Percentiles rank a stretch among this genome's conserved stretches.
phyloP scores from a whole-genome alignment of 345 rosid species.

The Odontarrhena argentea region DNA sequence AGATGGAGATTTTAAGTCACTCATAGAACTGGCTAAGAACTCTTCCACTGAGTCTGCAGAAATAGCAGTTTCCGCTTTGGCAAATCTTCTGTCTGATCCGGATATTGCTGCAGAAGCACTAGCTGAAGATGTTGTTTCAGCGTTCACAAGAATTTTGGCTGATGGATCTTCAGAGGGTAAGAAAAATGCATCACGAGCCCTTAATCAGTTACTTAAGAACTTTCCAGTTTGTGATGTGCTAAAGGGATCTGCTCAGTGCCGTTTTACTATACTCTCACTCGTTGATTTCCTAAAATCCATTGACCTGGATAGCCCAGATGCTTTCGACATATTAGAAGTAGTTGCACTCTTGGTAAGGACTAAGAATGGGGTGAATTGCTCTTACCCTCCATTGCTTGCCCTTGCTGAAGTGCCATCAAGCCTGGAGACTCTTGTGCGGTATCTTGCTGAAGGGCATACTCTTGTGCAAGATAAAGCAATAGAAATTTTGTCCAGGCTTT shows the following conservation, averaged over 20 bases:
- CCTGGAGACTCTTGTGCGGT: conserved; percentile 59
- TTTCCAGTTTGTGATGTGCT: conserved; percentile 72
- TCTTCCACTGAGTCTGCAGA: conserved; percentile 74
- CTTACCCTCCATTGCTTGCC: conserved; percentile 61
- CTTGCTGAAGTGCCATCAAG: conserved; percentile 69
- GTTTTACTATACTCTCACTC: conserved; percentile 61
- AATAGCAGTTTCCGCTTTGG: conserved; percentile 78
- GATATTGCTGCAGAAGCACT: conserved; percentile 77
- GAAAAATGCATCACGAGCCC: conserved; percentile 69
- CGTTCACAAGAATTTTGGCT: conserved; percentile 76
- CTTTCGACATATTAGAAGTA: conserved; percentile 66
- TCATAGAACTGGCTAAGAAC: conserved; percentile 71
- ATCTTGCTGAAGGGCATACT: conserved; percentile 65
- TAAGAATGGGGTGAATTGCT: conserved; percentile 51
- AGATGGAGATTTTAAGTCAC: conserved; percentile 67
- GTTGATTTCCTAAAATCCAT: conserved; percentile 60
- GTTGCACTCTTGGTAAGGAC: conserved; percentile 67
- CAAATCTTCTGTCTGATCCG: conserved; percentile 76
- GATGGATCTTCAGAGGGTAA: conserved; percentile 86
- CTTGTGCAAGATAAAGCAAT: conserved; percentile 75
- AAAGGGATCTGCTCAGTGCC: conserved; percentile 64
- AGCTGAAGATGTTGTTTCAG: conserved; percentile 78
- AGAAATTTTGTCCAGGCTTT: conserved; percentile 80
- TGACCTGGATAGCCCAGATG: conserved; percentile 56
- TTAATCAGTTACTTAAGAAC: conserved; percentile 70